phyloP scores from a whole-genome alignment of 139 green algal genomes.

The Tetraselmis striata region DNA sequence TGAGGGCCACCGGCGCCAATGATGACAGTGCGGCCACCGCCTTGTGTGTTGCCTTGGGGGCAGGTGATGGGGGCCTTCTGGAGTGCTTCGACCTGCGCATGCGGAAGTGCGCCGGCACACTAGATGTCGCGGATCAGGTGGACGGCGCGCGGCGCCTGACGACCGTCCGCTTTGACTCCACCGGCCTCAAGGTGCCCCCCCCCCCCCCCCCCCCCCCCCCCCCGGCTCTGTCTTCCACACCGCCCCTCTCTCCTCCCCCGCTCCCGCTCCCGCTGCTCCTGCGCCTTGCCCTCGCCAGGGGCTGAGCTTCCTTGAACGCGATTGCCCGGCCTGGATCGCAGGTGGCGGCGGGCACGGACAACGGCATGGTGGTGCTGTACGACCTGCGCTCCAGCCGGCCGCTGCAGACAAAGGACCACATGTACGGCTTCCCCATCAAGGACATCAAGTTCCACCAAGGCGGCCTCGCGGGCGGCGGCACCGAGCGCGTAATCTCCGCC shows the following conservation, averaged over 20 bases:
- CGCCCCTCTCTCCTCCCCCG: too few species aligned
- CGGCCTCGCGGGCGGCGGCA: conserved; percentile 6
- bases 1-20: too few species aligned
- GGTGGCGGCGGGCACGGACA: conserved; percentile 79
- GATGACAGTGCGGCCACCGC: too few species aligned
- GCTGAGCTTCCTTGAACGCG: too few species aligned
- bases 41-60: too few species aligned
- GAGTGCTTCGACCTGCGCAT: conserved; percentile 90
- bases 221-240: too few species aligned
- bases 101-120: conserved; percentile 33
- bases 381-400: conserved; percentile 71
- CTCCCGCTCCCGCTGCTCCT: too few species aligned
- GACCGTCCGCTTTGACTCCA: conserved; percentile 75
- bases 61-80: conserved; percentile 77
- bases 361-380: conserved; percentile 80
- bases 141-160: conserved; percentile 61
- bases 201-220: too few species aligned
- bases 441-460: conserved; percentile 89
- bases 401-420: conserved; percentile 90
- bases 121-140: conserved; percentile 54
- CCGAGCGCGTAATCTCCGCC: conserved; percentile 60
- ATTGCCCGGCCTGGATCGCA: conserved; percentile 18
- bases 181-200: conserved; percentile 66
- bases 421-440: conserved; percentile 82
- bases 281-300: too few species aligned